These are phyloP conservation scores for Fusarium chuoi DNA, from an alignment of 2,329 filamentous ascomycete genomes.

Conservation along the genomic window DNA sequence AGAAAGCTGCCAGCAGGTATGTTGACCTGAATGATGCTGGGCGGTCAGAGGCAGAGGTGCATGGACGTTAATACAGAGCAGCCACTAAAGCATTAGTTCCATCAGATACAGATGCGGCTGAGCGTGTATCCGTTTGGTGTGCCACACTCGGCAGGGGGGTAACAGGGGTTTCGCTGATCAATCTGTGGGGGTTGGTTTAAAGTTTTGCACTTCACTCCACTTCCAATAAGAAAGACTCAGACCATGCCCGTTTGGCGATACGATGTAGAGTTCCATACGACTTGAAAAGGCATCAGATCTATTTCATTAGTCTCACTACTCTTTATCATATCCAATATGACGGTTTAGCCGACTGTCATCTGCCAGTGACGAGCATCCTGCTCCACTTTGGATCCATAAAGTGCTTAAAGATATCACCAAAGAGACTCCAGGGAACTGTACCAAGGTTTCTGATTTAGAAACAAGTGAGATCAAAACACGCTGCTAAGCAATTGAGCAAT, in stretches of 20 bases:
- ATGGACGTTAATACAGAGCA: neutral
- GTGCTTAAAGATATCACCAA: neutral
- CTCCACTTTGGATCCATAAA: neutral
- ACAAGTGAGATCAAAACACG: neutral
- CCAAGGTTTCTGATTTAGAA: neutral
- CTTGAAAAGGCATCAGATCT: neutral
- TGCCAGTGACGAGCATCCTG: neutral
- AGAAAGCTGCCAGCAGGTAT: neutral
- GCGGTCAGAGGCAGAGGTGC: neutral
- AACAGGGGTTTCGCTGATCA: conserved; percentile 2
- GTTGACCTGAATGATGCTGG: neutral
- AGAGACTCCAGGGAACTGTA: neutral
- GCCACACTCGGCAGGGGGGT: neutral
- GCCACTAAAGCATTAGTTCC: neutral
- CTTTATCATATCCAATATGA: neutral
- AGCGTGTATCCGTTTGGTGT: neutral
- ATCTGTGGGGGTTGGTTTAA: neutral
- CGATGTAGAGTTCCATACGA: neutral
- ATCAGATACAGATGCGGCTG: conserved; percentile 31
- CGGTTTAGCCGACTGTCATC: neutral
- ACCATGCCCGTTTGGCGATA: neutral
- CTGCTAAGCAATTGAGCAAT: neutral
- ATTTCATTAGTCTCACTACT: neutral
- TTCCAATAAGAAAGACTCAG: neutral
- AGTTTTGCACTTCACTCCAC: neutral